Evolutionary conservation across 2,329 filamentous ascomycete species (phyloP), one percentile per base, ranked within the genome.

Genomic region (Herpotrichia juniperi): DNA sequence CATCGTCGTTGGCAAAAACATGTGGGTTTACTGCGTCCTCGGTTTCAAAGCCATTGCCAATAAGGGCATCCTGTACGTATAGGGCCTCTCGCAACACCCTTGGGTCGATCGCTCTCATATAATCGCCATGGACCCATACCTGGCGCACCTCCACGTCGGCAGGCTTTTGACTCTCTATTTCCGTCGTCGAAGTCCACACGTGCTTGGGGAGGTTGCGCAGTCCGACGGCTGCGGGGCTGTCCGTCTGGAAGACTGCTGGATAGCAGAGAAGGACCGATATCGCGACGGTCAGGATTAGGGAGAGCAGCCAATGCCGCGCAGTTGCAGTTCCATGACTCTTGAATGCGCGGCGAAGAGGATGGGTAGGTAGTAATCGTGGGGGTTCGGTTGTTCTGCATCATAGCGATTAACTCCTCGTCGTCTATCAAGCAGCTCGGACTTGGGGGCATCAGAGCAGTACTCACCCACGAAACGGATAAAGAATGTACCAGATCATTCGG

Each of bases 91-190:
- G 76, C 39, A 93, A 77, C 10, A 93, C 81, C 6, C 86, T 78
- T 46, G 80, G 79, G 44, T 89, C 79, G 30, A 93, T 79, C 10
- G 89, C 90, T 63, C 86, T 81, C 87, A 93, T 93, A 67, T 92
- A 92, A 69, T 83, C 87, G 56, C 88, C 89, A 66, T 93, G 89
- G 14, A 93, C 82, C 90, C 90, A 93, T 50, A 91, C 83, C 51
- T 90, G 90, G 59, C 89, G 87, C 84, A 93, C 89, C 50, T 89
- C 85, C n/a, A 93, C 85, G 69, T 93, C 89, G 39, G 79, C 76
- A 22, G 75, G 67, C 4, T 74, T 73, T 48, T 78, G 77, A 42
- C 83, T 82, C 30, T 82, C 75, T 48, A 89, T 77, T 24, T 87
- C 84, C 53, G 85, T 83, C 5, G 87, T 88, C 31, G 87, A 87